Conservation (phyloP, 257 asterid species). For the Solanum appendiculatum region DNA sequence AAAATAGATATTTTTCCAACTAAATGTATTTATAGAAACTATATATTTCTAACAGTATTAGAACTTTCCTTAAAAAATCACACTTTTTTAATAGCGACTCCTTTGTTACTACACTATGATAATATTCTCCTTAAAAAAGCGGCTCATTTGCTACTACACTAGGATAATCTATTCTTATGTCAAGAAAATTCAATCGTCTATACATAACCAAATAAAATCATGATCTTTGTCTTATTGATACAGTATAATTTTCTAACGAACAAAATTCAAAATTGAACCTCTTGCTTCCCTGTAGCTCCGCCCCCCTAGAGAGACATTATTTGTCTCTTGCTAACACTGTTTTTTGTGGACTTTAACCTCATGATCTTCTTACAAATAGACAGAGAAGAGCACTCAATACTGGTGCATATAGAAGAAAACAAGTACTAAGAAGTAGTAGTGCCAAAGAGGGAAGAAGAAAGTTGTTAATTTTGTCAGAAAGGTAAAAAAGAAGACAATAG, state of each 20-base stretch:
- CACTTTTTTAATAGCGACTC: neutral
- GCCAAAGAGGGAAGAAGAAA: neutral
- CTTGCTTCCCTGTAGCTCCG: neutral
- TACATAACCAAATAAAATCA: neutral
- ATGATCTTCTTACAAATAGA: neutral
- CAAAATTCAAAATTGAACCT: neutral
- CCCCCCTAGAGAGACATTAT: neutral
- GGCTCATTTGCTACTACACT: neutral
- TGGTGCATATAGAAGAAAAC: neutral
- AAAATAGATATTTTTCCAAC: no score
- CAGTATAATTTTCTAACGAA: neutral
- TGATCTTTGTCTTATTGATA: no score
- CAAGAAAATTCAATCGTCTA: neutral
- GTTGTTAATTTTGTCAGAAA: neutral
- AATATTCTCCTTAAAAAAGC: no score
- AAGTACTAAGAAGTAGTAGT: neutral
- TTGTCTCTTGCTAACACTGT: neutral
- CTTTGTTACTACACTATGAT: no score
- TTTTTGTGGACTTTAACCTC: neutral
- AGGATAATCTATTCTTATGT: no score
- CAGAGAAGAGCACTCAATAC: neutral
- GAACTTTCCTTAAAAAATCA: no score
- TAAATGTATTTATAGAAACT: no score
- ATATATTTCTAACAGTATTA: no score
- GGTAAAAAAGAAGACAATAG: neutral